Conservation (phyloP, 2,329 filamentous ascomycete species). For the Hymenoscyphus albidus region DNA sequence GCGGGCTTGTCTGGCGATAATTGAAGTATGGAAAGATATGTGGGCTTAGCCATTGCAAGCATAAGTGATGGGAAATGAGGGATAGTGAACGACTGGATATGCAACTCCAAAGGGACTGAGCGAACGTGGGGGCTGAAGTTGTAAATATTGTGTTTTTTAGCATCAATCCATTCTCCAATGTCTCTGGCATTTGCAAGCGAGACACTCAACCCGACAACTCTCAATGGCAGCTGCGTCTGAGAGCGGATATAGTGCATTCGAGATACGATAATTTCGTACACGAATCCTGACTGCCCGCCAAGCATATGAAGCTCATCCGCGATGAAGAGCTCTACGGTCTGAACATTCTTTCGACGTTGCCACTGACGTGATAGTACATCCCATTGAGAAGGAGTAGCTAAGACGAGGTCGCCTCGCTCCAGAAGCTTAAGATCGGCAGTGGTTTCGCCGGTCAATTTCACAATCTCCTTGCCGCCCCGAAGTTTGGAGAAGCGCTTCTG, state of each 20-base stretch:
- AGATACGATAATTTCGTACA: slow-evolving; percentile 96
- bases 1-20: slow-evolving; percentile 86
- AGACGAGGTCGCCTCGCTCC: slow-evolving; percentile 80
- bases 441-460: slow-evolving; percentile 91
- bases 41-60: slow-evolving; percentile 96
- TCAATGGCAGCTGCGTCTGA: slow-evolving; percentile 77
- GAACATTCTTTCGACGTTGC: slow-evolving; percentile 93
- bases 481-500: slow-evolving; percentile 68
- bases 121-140: slow-evolving; percentile 95
- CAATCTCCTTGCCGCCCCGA: slow-evolving; percentile 79
- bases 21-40: slow-evolving; percentile 83
- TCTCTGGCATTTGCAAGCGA: slow-evolving; percentile 91
- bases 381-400: slow-evolving; percentile 94
- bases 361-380: slow-evolving; percentile 93
- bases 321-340: slow-evolving; percentile 85
- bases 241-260: slow-evolving; percentile 95
- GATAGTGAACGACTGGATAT: slow-evolving; percentile 92
- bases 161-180: slow-evolving; percentile 96
- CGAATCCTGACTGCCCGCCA: slow-evolving; percentile 78
- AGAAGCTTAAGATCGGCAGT: slow-evolving; percentile 85
- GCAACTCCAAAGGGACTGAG: slow-evolving; percentile 83
- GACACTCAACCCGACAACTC: slow-evolving; percentile 86
- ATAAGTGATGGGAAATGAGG: slow-evolving; percentile 97
- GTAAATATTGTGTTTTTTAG: slow-evolving; percentile 96
- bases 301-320: slow-evolving; percentile 94